Evolutionary conservation across 1,284 basidiomycete genomes (phyloP).

Genomic region (Ceraceosorus guamensis): DNA sequence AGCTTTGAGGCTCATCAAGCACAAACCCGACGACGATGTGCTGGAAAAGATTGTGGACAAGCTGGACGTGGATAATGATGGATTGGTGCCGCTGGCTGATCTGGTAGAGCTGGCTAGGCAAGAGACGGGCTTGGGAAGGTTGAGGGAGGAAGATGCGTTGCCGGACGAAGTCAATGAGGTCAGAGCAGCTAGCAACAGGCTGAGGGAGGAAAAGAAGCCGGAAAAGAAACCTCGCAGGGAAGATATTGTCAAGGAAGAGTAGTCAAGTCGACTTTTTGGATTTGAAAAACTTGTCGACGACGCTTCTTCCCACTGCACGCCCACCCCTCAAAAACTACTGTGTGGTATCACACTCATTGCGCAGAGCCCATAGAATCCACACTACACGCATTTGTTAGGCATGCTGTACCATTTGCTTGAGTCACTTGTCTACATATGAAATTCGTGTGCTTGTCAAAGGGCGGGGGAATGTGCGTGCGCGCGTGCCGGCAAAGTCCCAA

Average conservation of each 20-base stretch:
- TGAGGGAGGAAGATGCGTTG: slow-evolving; percentile 26
- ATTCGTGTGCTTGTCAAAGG: no score
- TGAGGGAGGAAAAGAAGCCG: neutral
- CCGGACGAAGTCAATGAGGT: slow-evolving; percentile 30
- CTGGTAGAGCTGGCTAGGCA: slow-evolving; percentile 49
- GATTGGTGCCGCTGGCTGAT: slow-evolving; percentile 61
- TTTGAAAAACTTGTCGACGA: no score
- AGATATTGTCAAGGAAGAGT: slow-evolving; percentile 5
- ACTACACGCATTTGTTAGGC: no score
- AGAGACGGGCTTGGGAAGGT: slow-evolving; percentile 47
- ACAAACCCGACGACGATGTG: slow-evolving; percentile 80
- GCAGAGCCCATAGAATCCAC: no score
- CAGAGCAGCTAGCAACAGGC: slow-evolving; percentile 3
- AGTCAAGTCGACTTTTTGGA: no score
- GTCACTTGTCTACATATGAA: no score
- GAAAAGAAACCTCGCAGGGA: slow-evolving; percentile 6
- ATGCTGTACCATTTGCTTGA: no score
- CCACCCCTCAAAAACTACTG: no score
- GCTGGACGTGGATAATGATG: slow-evolving; percentile 91
- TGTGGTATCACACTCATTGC: no score
- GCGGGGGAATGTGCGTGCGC: no score
- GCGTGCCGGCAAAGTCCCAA: no score
- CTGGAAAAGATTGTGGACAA: slow-evolving; percentile 83
- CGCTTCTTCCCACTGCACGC: no score
- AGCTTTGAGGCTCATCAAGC: slow-evolving; percentile 86